A percentile compares a stretch with the other conserved stretches of the same genome.
Evolutionary conservation across 352 stramenopile species (phyloP).

Genomic region (Elongisporangium prolatum): DNA sequence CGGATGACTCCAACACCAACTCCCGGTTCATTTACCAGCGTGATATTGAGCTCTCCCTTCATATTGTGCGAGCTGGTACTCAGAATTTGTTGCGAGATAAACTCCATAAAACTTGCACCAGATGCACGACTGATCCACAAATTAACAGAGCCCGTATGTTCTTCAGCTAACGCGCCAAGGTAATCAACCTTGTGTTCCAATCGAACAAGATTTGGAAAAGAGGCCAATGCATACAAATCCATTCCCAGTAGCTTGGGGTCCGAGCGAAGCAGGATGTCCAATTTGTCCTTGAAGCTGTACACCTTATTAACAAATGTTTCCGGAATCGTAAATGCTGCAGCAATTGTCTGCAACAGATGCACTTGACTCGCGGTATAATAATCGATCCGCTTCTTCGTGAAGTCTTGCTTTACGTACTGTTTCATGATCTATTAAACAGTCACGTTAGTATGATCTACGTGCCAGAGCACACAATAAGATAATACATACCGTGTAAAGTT

Average conservation of each 20-base stretch:
- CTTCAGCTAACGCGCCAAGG: slow-evolving; percentile 50
- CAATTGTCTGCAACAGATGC: slow-evolving; percentile 43
- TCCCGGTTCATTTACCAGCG: slow-evolving; percentile 60
- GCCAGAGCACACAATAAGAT: background rate
- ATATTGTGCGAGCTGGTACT: slow-evolving; percentile 38
- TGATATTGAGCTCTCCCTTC: slow-evolving; percentile 59
- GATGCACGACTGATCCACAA: slow-evolving; percentile 62
- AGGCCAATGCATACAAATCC: slow-evolving; percentile 61
- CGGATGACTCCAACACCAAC: slow-evolving; percentile 58
- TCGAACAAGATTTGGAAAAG: slow-evolving; percentile 30
- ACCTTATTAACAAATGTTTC: slow-evolving; percentile 28
- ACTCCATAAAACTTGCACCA: slow-evolving; percentile 57
- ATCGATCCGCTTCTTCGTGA: slow-evolving; percentile 37
- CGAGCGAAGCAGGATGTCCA: slow-evolving; percentile 59
- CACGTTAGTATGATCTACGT: background rate
- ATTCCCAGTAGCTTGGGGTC: slow-evolving; percentile 70
- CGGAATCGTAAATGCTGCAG: slow-evolving; percentile 33
- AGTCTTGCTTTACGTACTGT: slow-evolving; percentile 47
- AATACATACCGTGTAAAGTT: slow-evolving; percentile 31
- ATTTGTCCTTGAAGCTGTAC: slow-evolving; percentile 31
- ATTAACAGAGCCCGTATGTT: slow-evolving; percentile 39
- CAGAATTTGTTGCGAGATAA: slow-evolving; percentile 65
- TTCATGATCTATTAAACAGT: slow-evolving; percentile 28
- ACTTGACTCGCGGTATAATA: slow-evolving; percentile 35
- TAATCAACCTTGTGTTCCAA: slow-evolving; percentile 82